Conservation (phyloP, 768 basidiomycete genomes). For the Lentinula detonsa region DNA sequence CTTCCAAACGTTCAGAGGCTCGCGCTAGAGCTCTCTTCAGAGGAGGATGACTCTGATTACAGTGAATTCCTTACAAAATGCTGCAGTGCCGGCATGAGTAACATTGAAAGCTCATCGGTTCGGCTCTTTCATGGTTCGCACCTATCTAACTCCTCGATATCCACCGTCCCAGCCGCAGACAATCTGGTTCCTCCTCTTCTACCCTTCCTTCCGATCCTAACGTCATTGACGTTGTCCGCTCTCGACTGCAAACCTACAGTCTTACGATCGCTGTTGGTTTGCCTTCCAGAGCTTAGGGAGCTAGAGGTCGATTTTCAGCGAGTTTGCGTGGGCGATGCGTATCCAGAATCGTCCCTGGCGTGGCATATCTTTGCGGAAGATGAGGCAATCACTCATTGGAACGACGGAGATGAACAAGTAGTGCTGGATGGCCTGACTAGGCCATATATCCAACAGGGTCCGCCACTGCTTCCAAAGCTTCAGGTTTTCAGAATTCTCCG, state of each 20-base stretch:
- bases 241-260: conserved; percentile 1
- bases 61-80: conserved; percentile 2
- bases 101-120: conserved; percentile 1
- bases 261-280: neutral
- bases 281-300: neutral
- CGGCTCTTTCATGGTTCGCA: neutral
- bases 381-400: neutral
- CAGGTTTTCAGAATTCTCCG: conserved; percentile 2
- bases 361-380: conserved; percentile 2
- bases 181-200: neutral
- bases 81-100: conserved; percentile 1
- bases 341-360: neutral
- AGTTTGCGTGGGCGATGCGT: neutral
- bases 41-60: conserved; percentile 4
- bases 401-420: neutral
- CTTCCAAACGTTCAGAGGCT: conserved; percentile 1
- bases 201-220: neutral
- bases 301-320: conserved; percentile 3
- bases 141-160: conserved; percentile 1
- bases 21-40: neutral
- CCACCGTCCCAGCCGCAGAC: neutral
- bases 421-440: neutral
- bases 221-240: conserved; percentile 1
- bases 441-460: neutral
- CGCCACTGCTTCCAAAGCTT: neutral